A percentile compares a stretch with the other conserved stretches of the same genome.
Evolutionary conservation across 176 grass and related monocot species (phyloP).

Genomic region (Otatea glauca): DNA sequence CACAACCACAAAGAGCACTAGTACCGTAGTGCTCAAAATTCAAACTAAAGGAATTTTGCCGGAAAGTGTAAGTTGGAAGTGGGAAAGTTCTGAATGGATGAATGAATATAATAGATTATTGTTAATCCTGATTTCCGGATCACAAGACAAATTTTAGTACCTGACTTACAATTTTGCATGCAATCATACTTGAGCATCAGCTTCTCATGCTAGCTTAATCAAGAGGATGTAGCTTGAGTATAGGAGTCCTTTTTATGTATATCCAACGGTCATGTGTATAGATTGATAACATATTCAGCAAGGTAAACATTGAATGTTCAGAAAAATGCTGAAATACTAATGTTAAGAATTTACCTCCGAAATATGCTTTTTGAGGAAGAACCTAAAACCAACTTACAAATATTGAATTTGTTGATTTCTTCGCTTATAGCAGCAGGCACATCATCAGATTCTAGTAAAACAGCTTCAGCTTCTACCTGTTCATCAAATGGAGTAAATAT

Average conservation of each 20-base stretch:
- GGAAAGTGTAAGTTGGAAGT: neutral
- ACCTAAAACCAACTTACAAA: constrained; percentile 73
- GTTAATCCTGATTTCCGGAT: neutral
- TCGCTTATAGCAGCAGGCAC: constrained; percentile 63
- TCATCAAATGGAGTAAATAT: constrained; percentile 29
- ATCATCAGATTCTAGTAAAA: constrained; percentile 76
- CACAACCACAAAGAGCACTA: neutral
- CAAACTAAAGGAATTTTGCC: neutral
- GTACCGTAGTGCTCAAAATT: neutral
- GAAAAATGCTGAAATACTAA: neutral
- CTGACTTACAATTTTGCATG: neutral
- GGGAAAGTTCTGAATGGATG: neutral
- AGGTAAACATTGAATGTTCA: neutral
- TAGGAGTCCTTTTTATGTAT: neutral
- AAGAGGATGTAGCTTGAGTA: neutral
- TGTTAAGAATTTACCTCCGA: constrained; percentile 56
- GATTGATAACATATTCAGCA: neutral
- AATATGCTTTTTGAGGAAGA: constrained; percentile 73
- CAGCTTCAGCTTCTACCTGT: constrained; percentile 84
- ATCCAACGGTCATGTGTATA: constrained; percentile 12
- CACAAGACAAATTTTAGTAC: neutral
- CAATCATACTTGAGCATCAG: neutral
- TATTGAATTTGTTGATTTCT: constrained; percentile 73
- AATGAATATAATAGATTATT: constrained; percentile 4
- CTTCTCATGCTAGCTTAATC: neutral